Evolutionary conservation across 2,329 filamentous ascomycete genomes (phyloP), one percentile per base, ranked within the genome.

Genomic region (Lachnellula hyalina): DNA sequence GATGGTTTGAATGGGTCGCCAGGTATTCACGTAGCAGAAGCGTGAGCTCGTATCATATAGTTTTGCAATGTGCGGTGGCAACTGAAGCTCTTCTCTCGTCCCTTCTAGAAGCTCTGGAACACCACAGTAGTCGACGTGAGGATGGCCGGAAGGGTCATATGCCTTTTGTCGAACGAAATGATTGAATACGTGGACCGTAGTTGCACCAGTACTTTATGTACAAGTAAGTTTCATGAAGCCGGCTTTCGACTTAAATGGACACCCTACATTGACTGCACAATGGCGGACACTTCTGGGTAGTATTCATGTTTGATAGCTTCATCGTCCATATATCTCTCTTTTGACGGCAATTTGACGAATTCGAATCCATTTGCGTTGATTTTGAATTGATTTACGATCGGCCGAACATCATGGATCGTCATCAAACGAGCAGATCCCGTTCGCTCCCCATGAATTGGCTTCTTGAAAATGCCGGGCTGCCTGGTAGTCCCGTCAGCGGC

Each of bases 351-450:
- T 28, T 45, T 45, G 23, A 45, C 32, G 17, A 50, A 54, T 42
- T 54, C 23, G 25, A 54, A 54, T 6, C 52, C 52, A 28, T 51
- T 54, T n/a, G n/a, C 28, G 21, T 54, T 42, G 9, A 54, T 44
- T 23, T 49, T 32, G 42, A 54, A 50, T 8, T 42, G 21, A 12
- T 46, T 21, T 34, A 35, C 52, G 5, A 50, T 38, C 11, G 36
- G 23, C 21, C 52, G 21, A 8, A 50, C 21, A 17, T 54, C n/a
- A 21, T n/a, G 49, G 12, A 52, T 36, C 15, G 11, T 47, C 41
- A 52, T 52, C 7, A 1, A 35, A 14, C 49, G 49, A 23, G 49
- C 23, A 14, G 45, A 15, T 23, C n/a, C 49, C 2, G 25, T 12
- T 19, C 4, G 9, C 9, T 17, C 17, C 17, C 49, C 49, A 21